Base-by-base conservation (phyloP, 148 eudicot genomes). In the Euryodendron excelsum region DNA sequence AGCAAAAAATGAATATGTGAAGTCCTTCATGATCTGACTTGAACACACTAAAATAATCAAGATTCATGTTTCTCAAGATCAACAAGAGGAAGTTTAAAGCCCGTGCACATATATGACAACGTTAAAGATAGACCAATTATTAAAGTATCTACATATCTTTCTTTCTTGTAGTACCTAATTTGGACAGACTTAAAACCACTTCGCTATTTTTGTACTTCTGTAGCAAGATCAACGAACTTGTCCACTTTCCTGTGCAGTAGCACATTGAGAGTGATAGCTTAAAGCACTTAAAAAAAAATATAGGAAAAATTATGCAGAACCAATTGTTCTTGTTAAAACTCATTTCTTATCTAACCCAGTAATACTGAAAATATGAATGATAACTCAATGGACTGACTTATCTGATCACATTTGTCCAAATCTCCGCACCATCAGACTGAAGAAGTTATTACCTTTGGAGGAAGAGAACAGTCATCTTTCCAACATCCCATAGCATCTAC, bases 401-500 rank as follows among this genome's bases (percentile, higher is more conserved):
- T 41, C 45, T 41, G 9, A 47, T 36, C 28, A n/a, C 17, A n/a
- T 7, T 67, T 67, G n/a, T 21, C 71, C 11, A 67, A 37, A 67
- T 17, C 71, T 67, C 33, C 63, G 28, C 37, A 69, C 27, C 39
- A 47, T n/a, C 75, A 41, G 28, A 17, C 61, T 48, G n/a, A 56
- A 74, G 52, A 70, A 55, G 65, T 30, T 11, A 71, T 48, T 73
- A 91, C 97, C 96, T 93, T 91, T 17, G 96, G 91, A 48, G 93
- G 92, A 81, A 93, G 96, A 73, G 87, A 90, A 74, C 58, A 80
- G 21, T 92, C 98, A 76, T 92, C 98, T 81, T 89, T 91, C 85
- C 91, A 96, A 82, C 94, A 91, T 25, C 92, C 98, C 92, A 91
- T 90, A 64, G 91, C 82, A 73, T 93, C 98, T 58, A 93, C 98